Percentiles rank a stretch among this genome's conserved stretches.
These are phyloP conservation scores for Sugiyamaella castrensis DNA, from an alignment of 1,139 yeast species.

Conservation along the genomic window DNA sequence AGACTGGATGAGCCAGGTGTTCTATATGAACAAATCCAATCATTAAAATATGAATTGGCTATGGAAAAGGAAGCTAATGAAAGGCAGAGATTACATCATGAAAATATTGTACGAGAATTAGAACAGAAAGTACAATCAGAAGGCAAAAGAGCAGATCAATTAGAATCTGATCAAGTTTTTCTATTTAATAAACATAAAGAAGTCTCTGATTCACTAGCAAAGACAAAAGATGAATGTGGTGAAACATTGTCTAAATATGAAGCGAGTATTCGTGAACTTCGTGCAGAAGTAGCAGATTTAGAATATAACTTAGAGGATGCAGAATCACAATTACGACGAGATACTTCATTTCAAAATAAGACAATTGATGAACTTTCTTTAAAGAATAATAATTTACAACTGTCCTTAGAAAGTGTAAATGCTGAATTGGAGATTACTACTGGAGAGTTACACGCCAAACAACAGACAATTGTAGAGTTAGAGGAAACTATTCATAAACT, in stretches of 20 bases:
- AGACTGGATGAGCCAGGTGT: too few species aligned
- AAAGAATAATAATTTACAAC: constrained; percentile 19
- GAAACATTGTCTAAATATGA: constrained; percentile 29
- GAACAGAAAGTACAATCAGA: constrained; percentile 35
- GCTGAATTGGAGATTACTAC: constrained; percentile 19
- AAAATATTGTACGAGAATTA: constrained; percentile 34
- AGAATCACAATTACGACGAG: constrained; percentile 18
- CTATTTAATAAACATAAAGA: constrained; percentile 43
- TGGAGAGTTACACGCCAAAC: constrained; percentile 23
- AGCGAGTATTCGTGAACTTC: constrained; percentile 18
- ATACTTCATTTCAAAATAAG: constrained; percentile 8
- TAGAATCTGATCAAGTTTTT: constrained; percentile 42
- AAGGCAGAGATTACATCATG: constrained; percentile 36
- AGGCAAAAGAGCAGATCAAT: constrained; percentile 35
- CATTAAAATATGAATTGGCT: constrained; percentile 38
- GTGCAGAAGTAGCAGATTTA: constrained; percentile 15
- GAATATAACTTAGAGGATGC: constrained; percentile 21
- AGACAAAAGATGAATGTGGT: constrained; percentile 32
- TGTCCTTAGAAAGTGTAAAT: constrained; percentile 19
- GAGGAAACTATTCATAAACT: constrained; percentile 29
- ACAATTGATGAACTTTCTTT: constrained; percentile 20
- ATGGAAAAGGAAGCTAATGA: constrained; percentile 35
- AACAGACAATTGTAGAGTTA: constrained; percentile 41
- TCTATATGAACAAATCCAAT: constrained; percentile 21
- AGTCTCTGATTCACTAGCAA: constrained; percentile 34